These are phyloP conservation scores for Saccharomyces pastorianus DNA, from an alignment of 1,139 yeast genomes.

Conservation along the genomic window DNA sequence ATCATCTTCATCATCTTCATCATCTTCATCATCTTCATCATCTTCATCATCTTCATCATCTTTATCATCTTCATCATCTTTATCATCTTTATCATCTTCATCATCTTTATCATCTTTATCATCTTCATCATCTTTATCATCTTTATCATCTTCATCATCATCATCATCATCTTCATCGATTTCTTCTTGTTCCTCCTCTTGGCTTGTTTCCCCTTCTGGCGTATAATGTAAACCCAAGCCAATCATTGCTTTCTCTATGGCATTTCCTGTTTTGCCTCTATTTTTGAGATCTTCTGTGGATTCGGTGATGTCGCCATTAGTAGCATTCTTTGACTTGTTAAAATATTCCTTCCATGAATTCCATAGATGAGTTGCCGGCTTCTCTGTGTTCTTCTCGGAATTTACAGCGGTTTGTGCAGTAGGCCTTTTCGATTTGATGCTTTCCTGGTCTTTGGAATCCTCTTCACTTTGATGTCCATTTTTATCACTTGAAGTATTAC, in stretches of 20 bases:
- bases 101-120: not conserved
- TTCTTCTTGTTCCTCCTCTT: not conserved
- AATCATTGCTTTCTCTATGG: slow-evolving; percentile 1
- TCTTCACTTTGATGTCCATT: slow-evolving; percentile 7
- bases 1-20: not conserved
- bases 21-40: not conserved
- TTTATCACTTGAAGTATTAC: slow-evolving; percentile 5
- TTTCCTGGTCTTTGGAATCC: slow-evolving; percentile 5
- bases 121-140: not conserved
- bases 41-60: not conserved
- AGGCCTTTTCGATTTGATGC: not conserved
- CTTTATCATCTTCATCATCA: not conserved
- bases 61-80: not conserved
- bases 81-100: not conserved
- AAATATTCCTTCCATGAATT: slow-evolving; percentile 13
- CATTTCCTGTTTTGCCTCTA: slow-evolving; percentile 2
- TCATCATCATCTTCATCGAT: too few relatives aligned
- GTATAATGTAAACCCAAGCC: slow-evolving; percentile 1
- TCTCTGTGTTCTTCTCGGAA: not conserved
- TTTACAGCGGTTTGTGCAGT: not conserved
- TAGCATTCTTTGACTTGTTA: slow-evolving; percentile 7
- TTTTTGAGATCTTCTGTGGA: slow-evolving; percentile 2
- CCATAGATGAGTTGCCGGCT: slow-evolving; percentile 4
- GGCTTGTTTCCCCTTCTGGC: not conserved
- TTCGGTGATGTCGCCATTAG: not conserved